These are phyloP conservation scores for Gynochthodes officinalis DNA, from an alignment of 257 asterid genomes.

Conservation along the genomic window DNA sequence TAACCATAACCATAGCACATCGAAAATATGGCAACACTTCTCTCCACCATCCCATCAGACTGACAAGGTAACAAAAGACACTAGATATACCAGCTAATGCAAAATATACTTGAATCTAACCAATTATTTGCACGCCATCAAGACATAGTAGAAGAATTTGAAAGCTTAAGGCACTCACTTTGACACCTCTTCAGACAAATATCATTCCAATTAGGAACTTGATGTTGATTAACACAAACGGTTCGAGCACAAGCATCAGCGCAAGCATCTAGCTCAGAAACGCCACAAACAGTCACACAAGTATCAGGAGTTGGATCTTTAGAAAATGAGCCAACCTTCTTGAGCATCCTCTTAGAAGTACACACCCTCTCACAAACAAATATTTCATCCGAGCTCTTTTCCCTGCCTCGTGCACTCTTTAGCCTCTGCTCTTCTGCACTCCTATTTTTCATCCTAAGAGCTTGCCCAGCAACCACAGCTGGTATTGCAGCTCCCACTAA, in stretches of 20 bases:
- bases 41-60: neutral
- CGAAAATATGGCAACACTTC: neutral
- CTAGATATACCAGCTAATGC: neutral
- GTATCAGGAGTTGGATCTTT: slow-evolving; percentile 94
- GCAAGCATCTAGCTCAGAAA: slow-evolving; percentile 92
- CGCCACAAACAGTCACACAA: slow-evolving; percentile 93
- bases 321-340: slow-evolving; percentile 91
- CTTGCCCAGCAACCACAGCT: slow-evolving; percentile 77
- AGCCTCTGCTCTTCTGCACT: slow-evolving; percentile 72
- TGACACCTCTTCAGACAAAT: slow-evolving; percentile 92
- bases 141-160: slow-evolving; percentile 38
- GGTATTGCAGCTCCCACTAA: slow-evolving; percentile 85
- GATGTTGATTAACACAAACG: slow-evolving; percentile 92
- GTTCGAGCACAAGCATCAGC: slow-evolving; percentile 96
- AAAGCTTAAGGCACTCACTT: slow-evolving; percentile 81
- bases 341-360: slow-evolving; percentile 91
- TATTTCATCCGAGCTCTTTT: slow-evolving; percentile 78
- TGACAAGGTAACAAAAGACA: neutral
- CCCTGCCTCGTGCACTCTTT: slow-evolving; percentile 75
- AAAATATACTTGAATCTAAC: neutral
- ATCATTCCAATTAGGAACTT: slow-evolving; percentile 95
- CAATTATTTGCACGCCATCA: neutral
- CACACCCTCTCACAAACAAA: slow-evolving; percentile 96
- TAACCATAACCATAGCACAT: neutral
- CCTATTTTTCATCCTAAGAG: slow-evolving; percentile 65